Evolutionary conservation across 352 stramenopile species (phyloP), one percentile per base, ranked within the genome.

Genomic region (Thalassiosira delicatula): DNA sequence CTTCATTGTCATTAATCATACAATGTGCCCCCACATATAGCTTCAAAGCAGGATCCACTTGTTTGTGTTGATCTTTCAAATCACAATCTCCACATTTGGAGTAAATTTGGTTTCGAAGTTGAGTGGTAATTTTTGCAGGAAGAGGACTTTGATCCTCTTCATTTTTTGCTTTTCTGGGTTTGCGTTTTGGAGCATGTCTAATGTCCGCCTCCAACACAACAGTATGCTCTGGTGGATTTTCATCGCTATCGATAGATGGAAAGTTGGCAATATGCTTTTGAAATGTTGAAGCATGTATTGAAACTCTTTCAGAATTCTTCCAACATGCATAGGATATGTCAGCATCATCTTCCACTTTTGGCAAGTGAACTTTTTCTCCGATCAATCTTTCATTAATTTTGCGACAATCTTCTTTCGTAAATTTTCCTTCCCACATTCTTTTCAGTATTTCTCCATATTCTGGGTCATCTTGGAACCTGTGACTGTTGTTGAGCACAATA

Each of bases 401-500:
- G 3, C 42, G 5, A 37, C 23, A 14, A 63, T 63, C 54, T 3
- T 70, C 23, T 53, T 59, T 37, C 5, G 44, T 71, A 2, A 32
- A 19, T 33, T 17, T 11, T 23, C 51, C 8, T 60, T 59, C 17
- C 67, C 67, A 78, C n/a, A 83, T 63, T 56, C 44, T 12, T 70
- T 35, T 71, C 40, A 81, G 49, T n/a, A 86, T 70, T 54, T 70
- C 56, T 17, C 79, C 79, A 74, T 76, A 82, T 66, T 75, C 35
- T 23, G 72, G 57, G 65, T 79, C 69, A 12, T 79, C 54, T 75
- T 79, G 79, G 25, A 86, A 82, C 46, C 72, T n/a, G 67, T 86
- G 72, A 32, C 67, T 29, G 51, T 83, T 79, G 7, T 82, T 69
- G 0, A 86, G 37, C 27, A 79, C 72, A 32, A 76, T 70, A 30